Evolutionary conservation across 345 rosid genomes (phyloP).

Genomic region (Lumnitzera littorea): DNA sequence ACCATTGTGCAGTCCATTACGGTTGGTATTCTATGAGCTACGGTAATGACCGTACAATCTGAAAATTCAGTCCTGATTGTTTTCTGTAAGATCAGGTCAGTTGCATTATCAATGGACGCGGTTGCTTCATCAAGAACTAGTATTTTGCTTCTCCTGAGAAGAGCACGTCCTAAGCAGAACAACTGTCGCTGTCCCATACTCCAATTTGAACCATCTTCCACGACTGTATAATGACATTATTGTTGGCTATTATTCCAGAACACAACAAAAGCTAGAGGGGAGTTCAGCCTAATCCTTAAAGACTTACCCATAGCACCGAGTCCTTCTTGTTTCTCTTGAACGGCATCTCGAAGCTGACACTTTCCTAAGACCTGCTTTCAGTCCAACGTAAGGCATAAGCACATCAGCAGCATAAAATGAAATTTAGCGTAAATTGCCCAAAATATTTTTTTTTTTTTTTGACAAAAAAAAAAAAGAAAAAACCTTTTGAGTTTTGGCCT

Average conservation of each 20-base stretch:
- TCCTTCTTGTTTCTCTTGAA: slow-evolving; percentile 67
- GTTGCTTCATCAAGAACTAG: slow-evolving; percentile 95
- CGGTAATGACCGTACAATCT: slow-evolving; percentile 80
- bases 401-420: too few relatives aligned
- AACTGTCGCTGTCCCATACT: slow-evolving; percentile 95
- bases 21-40: slow-evolving; percentile 91
- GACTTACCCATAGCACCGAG: slow-evolving; percentile 64
- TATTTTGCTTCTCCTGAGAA: slow-evolving; percentile 72
- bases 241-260: background rate
- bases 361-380: slow-evolving; percentile 60
- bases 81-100: slow-evolving; percentile 77
- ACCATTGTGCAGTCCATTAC: slow-evolving; percentile 98
- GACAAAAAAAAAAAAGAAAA: too few relatives aligned
- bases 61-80: slow-evolving; percentile 73
- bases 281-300: background rate
- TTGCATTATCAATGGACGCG: slow-evolving; percentile 89
- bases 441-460: too few relatives aligned
- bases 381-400: background rate
- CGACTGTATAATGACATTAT: slow-evolving; percentile 32
- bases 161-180: slow-evolving; percentile 88
- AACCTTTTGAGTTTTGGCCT: too few relatives aligned
- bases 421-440: too few relatives aligned
- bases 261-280: background rate
- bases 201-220: slow-evolving; percentile 92
- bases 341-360: slow-evolving; percentile 78